Base-by-base conservation (phyloP, 805 yeast species). In the Debaryomyces maramus region DNA sequence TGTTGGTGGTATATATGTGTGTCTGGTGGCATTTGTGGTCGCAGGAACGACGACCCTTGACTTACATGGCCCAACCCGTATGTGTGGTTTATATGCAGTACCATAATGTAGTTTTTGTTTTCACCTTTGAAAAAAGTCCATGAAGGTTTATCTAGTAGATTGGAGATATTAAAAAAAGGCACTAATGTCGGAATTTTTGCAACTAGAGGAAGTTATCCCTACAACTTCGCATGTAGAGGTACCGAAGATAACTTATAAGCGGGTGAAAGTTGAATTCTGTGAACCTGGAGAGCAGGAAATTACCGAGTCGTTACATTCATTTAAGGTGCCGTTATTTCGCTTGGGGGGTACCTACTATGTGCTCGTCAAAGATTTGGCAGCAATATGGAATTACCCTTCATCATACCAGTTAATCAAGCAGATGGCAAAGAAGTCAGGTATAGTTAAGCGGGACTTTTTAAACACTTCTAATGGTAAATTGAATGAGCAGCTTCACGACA, bases 301-400 rank as follows among this genome's bases (percentile, higher is more conserved):
- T 14, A 13, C 14, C 9, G 17, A 31, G n/a, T 13, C 20, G 17
- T 14, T 42, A 5, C 28, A 22, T 10, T 22, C 23, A 3, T 38
- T 43, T 14, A 15, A 38, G 16, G 24, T 53, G 5, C 60, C 64
- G 0, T 17, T 51, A 3, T 59, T 59, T 36, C 20, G 20, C 26
- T 7, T 36, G 1, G 47, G 48, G 15, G 39, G 41, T n/a, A 22
- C 29, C 7, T 38, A 45, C 17, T 55, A 52, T 34, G 65, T 65
- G 3, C 47, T 70, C 26, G 32, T 64, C 10, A 56, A 59, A 32
- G 61, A 65, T 42, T 49, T 70, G 37, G 61, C 70, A 6, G 29
- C 21, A 19, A 38, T 59, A 7, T 69, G 71, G 70, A 63, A 61
- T 43, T 69, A 52, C 37, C 73, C 75, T 1, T 68, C 74, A 6